Conservation (phyloP, 768 basidiomycete genomes). For the Agaricus blazei region DNA sequence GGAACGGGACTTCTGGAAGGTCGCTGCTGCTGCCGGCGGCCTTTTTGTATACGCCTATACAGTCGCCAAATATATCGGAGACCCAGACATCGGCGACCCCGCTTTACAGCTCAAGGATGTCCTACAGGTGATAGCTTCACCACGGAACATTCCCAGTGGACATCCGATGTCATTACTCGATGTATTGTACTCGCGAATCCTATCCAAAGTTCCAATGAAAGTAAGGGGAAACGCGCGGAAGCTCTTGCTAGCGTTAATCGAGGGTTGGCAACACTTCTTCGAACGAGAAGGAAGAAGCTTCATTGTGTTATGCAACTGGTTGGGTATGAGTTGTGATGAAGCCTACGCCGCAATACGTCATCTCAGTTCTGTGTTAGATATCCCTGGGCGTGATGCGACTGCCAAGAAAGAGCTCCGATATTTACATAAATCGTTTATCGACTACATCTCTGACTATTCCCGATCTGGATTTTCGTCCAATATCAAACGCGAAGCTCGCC, state of each 20-base stretch:
- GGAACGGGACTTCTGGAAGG: background rate
- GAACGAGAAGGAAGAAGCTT: too few species aligned
- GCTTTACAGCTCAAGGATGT: background rate
- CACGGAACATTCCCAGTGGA: too few species aligned
- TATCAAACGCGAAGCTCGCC: background rate
- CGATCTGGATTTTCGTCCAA: background rate
- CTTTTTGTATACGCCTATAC: background rate
- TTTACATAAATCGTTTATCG: background rate
- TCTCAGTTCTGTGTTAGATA: background rate
- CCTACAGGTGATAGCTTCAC: background rate
- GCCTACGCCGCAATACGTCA: background rate
- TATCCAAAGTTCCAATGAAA: background rate
- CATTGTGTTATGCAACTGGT: background rate
- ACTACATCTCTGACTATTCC: background rate
- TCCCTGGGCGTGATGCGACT: background rate
- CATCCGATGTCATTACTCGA: conserved; percentile 8
- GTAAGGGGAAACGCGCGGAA: background rate
- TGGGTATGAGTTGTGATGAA: background rate
- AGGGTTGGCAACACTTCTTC: background rate
- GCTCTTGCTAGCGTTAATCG: background rate
- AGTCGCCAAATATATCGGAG: background rate
- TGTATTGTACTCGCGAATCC: background rate
- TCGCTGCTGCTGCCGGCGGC: background rate
- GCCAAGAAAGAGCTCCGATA: too few species aligned
- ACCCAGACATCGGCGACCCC: background rate